Evolutionary conservation across 495 filamentous ascomycete species (phyloP).

Genomic region (Cenococcum geophilum): DNA sequence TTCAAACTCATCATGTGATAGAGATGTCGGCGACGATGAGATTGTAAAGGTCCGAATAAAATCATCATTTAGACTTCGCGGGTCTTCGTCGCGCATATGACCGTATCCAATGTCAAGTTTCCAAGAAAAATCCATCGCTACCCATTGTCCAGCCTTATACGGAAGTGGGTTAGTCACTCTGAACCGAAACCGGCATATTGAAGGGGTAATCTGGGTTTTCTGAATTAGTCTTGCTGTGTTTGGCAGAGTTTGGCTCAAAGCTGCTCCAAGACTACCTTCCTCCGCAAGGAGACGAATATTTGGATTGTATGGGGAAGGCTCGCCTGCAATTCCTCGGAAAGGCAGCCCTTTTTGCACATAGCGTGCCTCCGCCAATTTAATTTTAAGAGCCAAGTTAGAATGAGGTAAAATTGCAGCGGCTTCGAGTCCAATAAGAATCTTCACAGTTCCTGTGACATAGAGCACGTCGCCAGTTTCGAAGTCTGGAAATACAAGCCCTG

Average conservation of each 20-base stretch:
- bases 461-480: conserved; percentile 64
- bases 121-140: conserved; percentile 61
- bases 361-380: conserved; percentile 53
- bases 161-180: conserved; percentile 37
- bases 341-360: conserved; percentile 58
- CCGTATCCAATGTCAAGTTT: conserved; percentile 65
- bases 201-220: conserved; percentile 55
- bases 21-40: conserved; percentile 47
- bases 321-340: conserved; percentile 56
- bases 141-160: conserved; percentile 68
- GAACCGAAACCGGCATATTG: conserved; percentile 57
- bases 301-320: conserved; percentile 68
- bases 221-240: conserved; percentile 48
- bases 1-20: conserved; percentile 51
- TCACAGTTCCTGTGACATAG: conserved; percentile 60
- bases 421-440: conserved; percentile 56
- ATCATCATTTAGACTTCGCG: conserved; percentile 72
- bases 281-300: conserved; percentile 49
- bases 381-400: conserved; percentile 63
- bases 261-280: conserved; percentile 40
- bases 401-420: conserved; percentile 57
- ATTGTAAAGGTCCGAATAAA: conserved; percentile 77
- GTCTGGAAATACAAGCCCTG: conserved; percentile 63
- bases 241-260: conserved; percentile 18
- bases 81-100: conserved; percentile 77